Evolutionary conservation across 495 filamentous ascomycete genomes (phyloP).

Genomic region (Penicillium parvum): DNA sequence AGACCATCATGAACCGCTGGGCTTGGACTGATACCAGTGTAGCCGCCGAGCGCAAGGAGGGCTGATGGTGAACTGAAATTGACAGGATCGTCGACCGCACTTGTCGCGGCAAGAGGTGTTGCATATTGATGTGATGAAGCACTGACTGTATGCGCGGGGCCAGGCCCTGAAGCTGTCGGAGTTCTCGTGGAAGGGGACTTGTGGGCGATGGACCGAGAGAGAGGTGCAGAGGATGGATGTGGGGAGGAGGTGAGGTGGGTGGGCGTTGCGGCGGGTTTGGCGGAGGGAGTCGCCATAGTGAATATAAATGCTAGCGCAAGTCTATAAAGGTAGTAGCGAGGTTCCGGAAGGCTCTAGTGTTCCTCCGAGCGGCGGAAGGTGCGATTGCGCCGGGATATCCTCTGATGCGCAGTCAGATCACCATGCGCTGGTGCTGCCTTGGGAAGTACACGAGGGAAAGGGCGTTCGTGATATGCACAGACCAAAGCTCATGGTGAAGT

Average conservation of each 20-base stretch:
- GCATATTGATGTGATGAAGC: conserved; percentile 39
- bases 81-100: conserved; percentile 38
- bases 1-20: conserved; percentile 39
- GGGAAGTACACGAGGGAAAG: background rate
- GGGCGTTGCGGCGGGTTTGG: conserved; percentile 43
- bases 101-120: conserved; percentile 36
- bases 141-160: conserved; percentile 24
- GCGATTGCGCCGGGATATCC: conserved; percentile 4
- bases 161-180: conserved; percentile 36
- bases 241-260: conserved; percentile 46
- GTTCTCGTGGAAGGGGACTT: conserved; percentile 45
- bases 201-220: conserved; percentile 38
- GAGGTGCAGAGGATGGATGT: conserved; percentile 35
- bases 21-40: conserved; percentile 41
- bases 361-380: background rate
- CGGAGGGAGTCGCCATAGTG: conserved; percentile 44
- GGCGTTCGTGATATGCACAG: background rate
- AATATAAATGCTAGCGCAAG: background rate
- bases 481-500: background rate
- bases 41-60: conserved; percentile 40
- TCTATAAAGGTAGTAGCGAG: background rate
- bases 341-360: conserved; percentile 6
- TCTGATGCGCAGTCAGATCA: conserved; percentile 8
- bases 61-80: conserved; percentile 46
- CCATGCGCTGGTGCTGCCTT: background rate